phyloP scores from a whole-genome alignment of 2,329 filamentous ascomycete genomes.

The Diaporthe australafricana region DNA sequence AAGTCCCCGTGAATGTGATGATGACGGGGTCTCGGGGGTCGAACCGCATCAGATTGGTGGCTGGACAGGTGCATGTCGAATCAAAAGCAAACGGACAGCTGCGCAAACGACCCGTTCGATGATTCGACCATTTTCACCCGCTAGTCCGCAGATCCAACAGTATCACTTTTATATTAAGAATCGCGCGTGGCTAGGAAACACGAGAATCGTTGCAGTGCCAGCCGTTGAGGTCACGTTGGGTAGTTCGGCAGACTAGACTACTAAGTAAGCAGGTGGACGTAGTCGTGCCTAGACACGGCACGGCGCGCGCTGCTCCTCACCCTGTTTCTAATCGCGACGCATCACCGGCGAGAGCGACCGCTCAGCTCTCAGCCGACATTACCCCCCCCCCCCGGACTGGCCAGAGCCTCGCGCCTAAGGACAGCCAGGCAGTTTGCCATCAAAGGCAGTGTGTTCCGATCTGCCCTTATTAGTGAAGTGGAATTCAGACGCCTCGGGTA shows the following conservation, averaged over 20 bases:
- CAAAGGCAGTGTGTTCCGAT: slow-evolving; percentile 10
- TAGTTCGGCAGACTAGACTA: slow-evolving; percentile 19
- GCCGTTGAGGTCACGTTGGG: slow-evolving; percentile 16
- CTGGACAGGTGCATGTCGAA: slow-evolving; percentile 44
- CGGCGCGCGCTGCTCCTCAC: not conserved
- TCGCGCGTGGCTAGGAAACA: slow-evolving; percentile 46
- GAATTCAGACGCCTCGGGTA: slow-evolving; percentile 38
- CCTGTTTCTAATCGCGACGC: not conserved
- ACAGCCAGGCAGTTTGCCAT: slow-evolving; percentile 29
- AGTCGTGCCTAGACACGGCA: slow-evolving; percentile 6
- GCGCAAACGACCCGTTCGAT: slow-evolving; percentile 50
- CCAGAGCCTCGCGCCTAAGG: slow-evolving; percentile 15
- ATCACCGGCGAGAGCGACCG: not conserved
- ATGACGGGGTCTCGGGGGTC: slow-evolving; percentile 31
- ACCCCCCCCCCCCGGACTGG: not conserved
- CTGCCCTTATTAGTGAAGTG: slow-evolving; percentile 29
- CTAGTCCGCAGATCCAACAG: slow-evolving; percentile 42
- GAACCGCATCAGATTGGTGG: slow-evolving; percentile 41
- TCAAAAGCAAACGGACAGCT: slow-evolving; percentile 51
- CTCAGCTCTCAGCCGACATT: slow-evolving; percentile 16
- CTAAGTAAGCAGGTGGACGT: not conserved
- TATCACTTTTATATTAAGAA: slow-evolving; percentile 46
- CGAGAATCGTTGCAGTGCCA: slow-evolving; percentile 28
- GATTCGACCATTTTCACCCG: slow-evolving; percentile 39
- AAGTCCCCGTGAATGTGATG: slow-evolving; percentile 32